A percentile compares a stretch with the other conserved stretches of the same genome.
phyloP scores from a whole-genome alignment of 1,284 basidiomycete species.

The Blastosporella zonata region DNA sequence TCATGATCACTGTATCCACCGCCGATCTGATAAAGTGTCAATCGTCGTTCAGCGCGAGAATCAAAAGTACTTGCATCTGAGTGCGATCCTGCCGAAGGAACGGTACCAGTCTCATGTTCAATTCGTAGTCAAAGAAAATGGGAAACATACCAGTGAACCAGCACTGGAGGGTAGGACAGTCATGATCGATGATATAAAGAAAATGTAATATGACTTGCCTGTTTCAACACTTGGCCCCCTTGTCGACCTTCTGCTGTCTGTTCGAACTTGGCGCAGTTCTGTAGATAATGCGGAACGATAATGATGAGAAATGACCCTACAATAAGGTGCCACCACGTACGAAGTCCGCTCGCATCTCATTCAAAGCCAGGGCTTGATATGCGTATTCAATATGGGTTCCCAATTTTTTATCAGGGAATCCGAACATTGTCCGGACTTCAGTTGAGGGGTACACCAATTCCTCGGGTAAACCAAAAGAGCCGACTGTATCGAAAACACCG shows the following conservation, averaged over 20 bases:
- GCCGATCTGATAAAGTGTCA: constrained; percentile 46
- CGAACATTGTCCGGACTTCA: constrained; percentile 50
- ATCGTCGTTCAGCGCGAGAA: not conserved
- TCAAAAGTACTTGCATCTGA: constrained; percentile 44
- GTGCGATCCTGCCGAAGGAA: constrained; percentile 43
- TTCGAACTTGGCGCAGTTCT: constrained; percentile 63
- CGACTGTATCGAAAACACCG: constrained; percentile 74
- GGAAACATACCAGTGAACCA: constrained; percentile 61
- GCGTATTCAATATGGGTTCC: constrained; percentile 63
- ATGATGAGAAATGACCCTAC: not conserved
- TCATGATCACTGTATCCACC: constrained; percentile 68
- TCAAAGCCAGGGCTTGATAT: constrained; percentile 65
- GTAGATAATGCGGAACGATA: not conserved
- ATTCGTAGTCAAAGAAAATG: not conserved
- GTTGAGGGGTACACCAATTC: constrained; percentile 46
- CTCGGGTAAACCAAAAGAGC: constrained; percentile 63
- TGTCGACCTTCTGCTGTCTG: constrained; percentile 50
- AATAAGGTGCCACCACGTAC: constrained; percentile 36
- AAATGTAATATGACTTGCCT: constrained; percentile 39
- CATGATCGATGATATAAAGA: too few species aligned
- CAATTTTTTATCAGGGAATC: constrained; percentile 55
- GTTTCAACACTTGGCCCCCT: constrained; percentile 60
- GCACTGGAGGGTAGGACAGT: constrained; percentile 37
- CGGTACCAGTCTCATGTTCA: constrained; percentile 1
- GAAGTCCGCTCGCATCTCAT: constrained; percentile 65